Percentiles rank a stretch among this genome's conserved stretches.
phyloP scores from a whole-genome alignment of 2,329 filamentous ascomycete species.

The Alternaria sp. region DNA sequence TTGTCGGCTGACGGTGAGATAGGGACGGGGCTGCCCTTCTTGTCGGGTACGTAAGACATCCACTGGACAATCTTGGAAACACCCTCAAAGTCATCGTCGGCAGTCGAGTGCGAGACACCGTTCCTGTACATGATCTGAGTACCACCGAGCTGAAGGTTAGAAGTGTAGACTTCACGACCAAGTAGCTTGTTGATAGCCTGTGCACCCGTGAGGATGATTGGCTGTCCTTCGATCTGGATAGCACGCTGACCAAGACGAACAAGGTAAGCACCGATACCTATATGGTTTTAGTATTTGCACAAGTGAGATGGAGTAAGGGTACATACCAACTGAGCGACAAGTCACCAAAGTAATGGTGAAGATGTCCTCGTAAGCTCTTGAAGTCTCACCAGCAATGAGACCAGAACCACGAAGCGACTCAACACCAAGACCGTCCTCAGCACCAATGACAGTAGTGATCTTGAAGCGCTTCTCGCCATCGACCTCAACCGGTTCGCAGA shows the following conservation, averaged over 20 bases:
- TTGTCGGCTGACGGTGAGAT: slow-evolving; percentile 84
- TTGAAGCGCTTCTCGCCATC: slow-evolving; percentile 91
- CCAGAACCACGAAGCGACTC: slow-evolving; percentile 97
- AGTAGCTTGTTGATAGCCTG: slow-evolving; percentile 98
- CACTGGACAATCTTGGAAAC: slow-evolving; percentile 97
- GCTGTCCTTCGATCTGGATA: slow-evolving; percentile 98
- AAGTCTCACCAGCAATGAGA: slow-evolving; percentile 97
- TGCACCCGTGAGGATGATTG: slow-evolving; percentile 97
- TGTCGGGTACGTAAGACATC: slow-evolving; percentile 97
- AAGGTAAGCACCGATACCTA: slow-evolving; percentile 95
- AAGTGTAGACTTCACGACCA: slow-evolving; percentile 97
- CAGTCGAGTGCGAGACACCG: slow-evolving; percentile 98
- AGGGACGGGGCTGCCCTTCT: slow-evolving; percentile 92
- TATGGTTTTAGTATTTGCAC: slow-evolving; percentile 45
- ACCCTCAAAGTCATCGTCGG: slow-evolving; percentile 96
- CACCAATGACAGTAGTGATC: slow-evolving; percentile 92
- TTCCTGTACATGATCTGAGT: slow-evolving; percentile 99
- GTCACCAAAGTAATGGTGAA: slow-evolving; percentile 98
- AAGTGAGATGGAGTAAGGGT: not conserved
- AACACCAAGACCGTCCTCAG: slow-evolving; percentile 95
- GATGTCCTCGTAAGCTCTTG: slow-evolving; percentile 96
- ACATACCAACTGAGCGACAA: slow-evolving; percentile 89
- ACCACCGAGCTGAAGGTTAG: slow-evolving; percentile 97
- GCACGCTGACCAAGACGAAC: slow-evolving; percentile 98
- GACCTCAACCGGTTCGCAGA: slow-evolving; percentile 87